Percentiles rank a stretch among this genome's conserved stretches.
phyloP scores from a whole-genome alignment of 1,284 basidiomycete species.

The Peniophora sp. region DNA sequence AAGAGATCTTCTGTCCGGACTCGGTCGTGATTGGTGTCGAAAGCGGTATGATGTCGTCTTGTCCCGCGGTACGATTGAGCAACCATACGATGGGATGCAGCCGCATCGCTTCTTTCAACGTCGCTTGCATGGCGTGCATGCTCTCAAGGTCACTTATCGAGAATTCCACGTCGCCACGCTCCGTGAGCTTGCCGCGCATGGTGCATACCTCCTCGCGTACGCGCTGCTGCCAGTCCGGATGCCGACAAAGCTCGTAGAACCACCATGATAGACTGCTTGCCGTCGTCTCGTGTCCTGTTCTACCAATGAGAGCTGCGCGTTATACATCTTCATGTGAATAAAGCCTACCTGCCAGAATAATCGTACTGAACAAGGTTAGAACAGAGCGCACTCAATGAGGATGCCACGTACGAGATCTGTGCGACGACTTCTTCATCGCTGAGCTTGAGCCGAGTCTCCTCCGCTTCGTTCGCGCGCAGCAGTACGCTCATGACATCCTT shows the following conservation, averaged over 20 bases:
- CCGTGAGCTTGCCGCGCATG: conserved; percentile 8
- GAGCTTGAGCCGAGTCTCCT: conserved; percentile 13
- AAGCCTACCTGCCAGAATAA: neutral
- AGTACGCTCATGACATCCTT: conserved; percentile 23
- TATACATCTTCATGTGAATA: neutral
- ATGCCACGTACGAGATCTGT: conserved; percentile 12
- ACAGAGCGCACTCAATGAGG: neutral
- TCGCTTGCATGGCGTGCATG: conserved; percentile 19
- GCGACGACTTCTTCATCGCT: conserved; percentile 19
- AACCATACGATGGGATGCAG: conserved; percentile 1
- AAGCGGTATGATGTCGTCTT: conserved; percentile 38
- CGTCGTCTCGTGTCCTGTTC: conserved; percentile 17
- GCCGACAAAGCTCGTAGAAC: conserved; percentile 19
- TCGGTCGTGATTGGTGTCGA: conserved; percentile 24
- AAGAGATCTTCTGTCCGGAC: conserved; percentile 22
- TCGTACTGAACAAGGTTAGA: too few species aligned
- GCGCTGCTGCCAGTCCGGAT: conserved; percentile 16
- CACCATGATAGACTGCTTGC: conserved; percentile 16
- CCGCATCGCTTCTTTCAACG: conserved; percentile 12
- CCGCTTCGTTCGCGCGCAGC: conserved; percentile 14
- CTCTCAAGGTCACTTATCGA: conserved; percentile 21
- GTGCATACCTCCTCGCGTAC: conserved; percentile 15
- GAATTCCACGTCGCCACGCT: conserved; percentile 19
- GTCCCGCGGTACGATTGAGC: conserved; percentile 5
- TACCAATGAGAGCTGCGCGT: neutral